Percentiles rank a stretch among this genome's conserved stretches.
Conservation (phyloP, 345 rosid species). For the Jatropha curcas region DNA sequence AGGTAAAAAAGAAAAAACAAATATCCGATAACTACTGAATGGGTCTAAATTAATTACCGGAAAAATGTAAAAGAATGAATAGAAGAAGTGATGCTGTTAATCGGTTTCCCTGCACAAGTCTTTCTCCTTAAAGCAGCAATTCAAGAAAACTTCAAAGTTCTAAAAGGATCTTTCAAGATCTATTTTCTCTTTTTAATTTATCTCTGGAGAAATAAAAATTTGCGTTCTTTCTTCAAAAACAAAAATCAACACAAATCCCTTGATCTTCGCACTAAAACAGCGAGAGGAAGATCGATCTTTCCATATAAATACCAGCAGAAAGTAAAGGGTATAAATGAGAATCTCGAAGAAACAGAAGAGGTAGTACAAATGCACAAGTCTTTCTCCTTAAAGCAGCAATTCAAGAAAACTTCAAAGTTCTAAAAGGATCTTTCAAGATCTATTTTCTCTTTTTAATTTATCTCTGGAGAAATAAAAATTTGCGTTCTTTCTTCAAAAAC, state of each 20-base stretch:
- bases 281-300: neutral
- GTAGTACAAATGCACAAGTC: neutral
- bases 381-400: too few species aligned
- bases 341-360: neutral
- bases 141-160: neutral
- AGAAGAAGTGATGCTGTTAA: neutral
- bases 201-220: too few species aligned
- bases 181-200: neutral
- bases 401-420: neutral
- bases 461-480: too few species aligned
- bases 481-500: neutral
- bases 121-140: too few species aligned
- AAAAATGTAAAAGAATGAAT: neutral
- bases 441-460: neutral
- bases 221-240: neutral
- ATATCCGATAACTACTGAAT: neutral
- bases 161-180: constrained; percentile 11
- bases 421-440: constrained; percentile 11
- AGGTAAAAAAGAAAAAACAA: neutral
- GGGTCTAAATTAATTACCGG: neutral
- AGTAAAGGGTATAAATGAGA: neutral
- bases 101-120: too few species aligned
- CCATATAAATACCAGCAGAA: constrained; percentile 3
- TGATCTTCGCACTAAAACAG: neutral
- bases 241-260: constrained; percentile 5